These are phyloP conservation scores for Phialophora verrucosa DNA, from an alignment of 2,329 filamentous ascomycete species.

Conservation along the genomic window DNA sequence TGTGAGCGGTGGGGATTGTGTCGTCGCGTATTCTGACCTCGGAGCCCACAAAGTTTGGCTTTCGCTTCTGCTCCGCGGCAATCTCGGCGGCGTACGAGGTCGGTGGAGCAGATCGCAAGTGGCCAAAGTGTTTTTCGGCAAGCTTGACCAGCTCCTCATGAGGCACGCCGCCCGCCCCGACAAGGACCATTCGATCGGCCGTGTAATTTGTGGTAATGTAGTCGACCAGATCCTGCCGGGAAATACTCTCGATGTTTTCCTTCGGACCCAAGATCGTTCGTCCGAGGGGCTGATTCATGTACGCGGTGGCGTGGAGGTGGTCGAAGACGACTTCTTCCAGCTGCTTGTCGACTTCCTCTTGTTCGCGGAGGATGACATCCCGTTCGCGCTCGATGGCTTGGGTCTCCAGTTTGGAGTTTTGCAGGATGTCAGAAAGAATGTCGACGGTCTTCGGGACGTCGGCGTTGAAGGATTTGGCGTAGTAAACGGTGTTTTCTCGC, in stretches of 20 bases:
- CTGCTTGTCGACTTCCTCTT: conserved; percentile 99
- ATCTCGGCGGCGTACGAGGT: conserved; percentile 74
- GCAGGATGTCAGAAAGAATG: conserved; percentile 98
- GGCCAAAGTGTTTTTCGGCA: conserved; percentile 92
- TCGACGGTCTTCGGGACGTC: conserved; percentile 96
- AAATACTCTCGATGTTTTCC: conserved; percentile 97
- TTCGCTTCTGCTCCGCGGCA: conserved; percentile 77
- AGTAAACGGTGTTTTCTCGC: conserved; percentile 99
- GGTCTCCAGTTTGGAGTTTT: conserved; percentile 97
- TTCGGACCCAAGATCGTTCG: conserved; percentile 97
- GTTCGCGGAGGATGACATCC: conserved; percentile 97
- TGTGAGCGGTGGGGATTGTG: conserved; percentile 93
- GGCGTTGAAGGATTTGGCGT: conserved; percentile 98
- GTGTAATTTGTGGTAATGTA: conserved; percentile 99
- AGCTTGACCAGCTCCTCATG: conserved; percentile 94
- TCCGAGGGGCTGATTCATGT: conserved; percentile 93
- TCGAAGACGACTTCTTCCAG: conserved; percentile 99
- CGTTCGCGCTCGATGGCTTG: conserved; percentile 94
- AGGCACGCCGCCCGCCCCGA: conserved; percentile 90
- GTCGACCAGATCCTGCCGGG: conserved; percentile 83
- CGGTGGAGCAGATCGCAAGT: conserved; percentile 75
- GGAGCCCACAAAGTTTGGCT: conserved; percentile 94
- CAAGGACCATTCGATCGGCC: conserved; percentile 98
- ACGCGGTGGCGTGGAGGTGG: conserved; percentile 97
- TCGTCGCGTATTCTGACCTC: conserved; percentile 96